A percentile compares a stretch with the other conserved stretches of the same genome.
phyloP scores from a whole-genome alignment of 2,329 filamentous ascomycete genomes.

The Neospermospora avenae region DNA sequence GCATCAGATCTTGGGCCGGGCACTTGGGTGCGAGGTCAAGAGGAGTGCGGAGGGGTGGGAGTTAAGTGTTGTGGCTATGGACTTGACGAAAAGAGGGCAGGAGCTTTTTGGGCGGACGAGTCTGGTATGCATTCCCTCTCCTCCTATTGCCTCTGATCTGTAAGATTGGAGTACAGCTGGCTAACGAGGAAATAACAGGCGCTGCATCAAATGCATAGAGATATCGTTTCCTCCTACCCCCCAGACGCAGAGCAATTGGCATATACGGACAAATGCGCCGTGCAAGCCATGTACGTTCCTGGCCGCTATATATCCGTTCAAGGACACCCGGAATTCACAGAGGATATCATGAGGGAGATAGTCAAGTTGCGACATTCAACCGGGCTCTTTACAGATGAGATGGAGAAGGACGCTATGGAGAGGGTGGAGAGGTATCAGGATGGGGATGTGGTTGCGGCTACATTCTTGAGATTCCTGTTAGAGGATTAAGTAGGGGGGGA shows the following conservation, averaged over 20 bases:
- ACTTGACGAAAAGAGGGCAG: slow-evolving; percentile 66
- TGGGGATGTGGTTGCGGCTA: slow-evolving; percentile 69
- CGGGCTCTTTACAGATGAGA: slow-evolving; percentile 67
- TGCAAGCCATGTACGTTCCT: slow-evolving; percentile 77
- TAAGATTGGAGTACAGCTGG: neutral
- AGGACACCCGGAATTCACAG: slow-evolving; percentile 81
- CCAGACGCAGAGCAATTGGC: slow-evolving; percentile 60
- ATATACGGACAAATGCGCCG: slow-evolving; percentile 61
- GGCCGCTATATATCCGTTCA: slow-evolving; percentile 71
- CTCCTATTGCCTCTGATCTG: neutral
- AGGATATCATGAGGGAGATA: slow-evolving; percentile 67
- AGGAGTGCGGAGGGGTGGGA: slow-evolving; percentile 74
- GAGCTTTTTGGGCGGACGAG: slow-evolving; percentile 66
- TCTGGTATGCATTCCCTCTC: slow-evolving; percentile 39
- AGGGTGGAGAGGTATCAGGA: slow-evolving; percentile 70
- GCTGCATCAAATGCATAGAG: slow-evolving; percentile 84
- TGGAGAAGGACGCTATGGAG: slow-evolving; percentile 65
- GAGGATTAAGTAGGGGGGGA: slow-evolving; percentile 41
- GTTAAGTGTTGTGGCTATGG: slow-evolving; percentile 67
- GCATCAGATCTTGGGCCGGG: slow-evolving; percentile 78
- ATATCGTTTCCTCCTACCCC: slow-evolving; percentile 67
- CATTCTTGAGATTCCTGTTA: slow-evolving; percentile 73
- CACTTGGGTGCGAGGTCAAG: slow-evolving; percentile 64
- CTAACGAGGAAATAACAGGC: slow-evolving; percentile 44
- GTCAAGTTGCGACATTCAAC: slow-evolving; percentile 59